A percentile compares a stretch with the other conserved stretches of the same genome.
These are phyloP conservation scores for Dactylella cylindrospora DNA, from an alignment of 2,329 filamentous ascomycete genomes.

Conservation along the genomic window DNA sequence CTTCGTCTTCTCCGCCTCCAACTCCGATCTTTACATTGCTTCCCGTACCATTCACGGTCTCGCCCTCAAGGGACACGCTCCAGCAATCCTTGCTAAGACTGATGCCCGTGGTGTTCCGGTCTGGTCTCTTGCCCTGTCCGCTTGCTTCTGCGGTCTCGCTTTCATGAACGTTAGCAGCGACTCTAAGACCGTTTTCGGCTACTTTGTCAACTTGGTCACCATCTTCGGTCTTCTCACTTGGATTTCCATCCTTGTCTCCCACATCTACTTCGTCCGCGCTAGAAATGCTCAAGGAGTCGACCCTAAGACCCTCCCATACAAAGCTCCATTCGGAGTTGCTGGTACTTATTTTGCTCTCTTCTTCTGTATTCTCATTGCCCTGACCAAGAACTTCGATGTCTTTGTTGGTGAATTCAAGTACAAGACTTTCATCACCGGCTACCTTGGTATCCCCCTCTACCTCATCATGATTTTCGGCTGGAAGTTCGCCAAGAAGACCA, in stretches of 20 bases:
- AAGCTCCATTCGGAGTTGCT: slow-evolving; percentile 69
- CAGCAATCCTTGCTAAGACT: slow-evolving; percentile 69
- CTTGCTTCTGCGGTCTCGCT: slow-evolving; percentile 66
- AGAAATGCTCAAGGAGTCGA: slow-evolving; percentile 63
- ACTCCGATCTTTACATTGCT: slow-evolving; percentile 76
- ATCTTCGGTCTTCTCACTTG: slow-evolving; percentile 68
- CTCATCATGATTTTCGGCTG: slow-evolving; percentile 69
- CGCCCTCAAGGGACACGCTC: slow-evolving; percentile 70
- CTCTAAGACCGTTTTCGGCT: slow-evolving; percentile 62
- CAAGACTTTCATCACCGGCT: slow-evolving; percentile 75
- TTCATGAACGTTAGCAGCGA: slow-evolving; percentile 66
- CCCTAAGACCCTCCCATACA: slow-evolving; percentile 59
- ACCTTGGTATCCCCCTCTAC: slow-evolving; percentile 75
- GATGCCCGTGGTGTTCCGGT: slow-evolving; percentile 71
- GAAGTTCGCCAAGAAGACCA: slow-evolving; percentile 61
- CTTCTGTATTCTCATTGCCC: slow-evolving; percentile 70
- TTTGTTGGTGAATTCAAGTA: slow-evolving; percentile 70
- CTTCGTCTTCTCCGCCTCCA: slow-evolving; percentile 75
- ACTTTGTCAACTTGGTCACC: slow-evolving; percentile 69
- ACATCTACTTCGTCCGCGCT: slow-evolving; percentile 67
- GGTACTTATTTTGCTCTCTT: slow-evolving; percentile 69
- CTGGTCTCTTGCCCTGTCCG: slow-evolving; percentile 63
- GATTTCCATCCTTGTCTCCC: slow-evolving; percentile 68
- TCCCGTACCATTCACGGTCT: slow-evolving; percentile 73
- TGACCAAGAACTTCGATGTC: slow-evolving; percentile 80